Evolutionary conservation across 805 yeast species (phyloP).

Genomic region (Debaryomyces tyrocola): DNA sequence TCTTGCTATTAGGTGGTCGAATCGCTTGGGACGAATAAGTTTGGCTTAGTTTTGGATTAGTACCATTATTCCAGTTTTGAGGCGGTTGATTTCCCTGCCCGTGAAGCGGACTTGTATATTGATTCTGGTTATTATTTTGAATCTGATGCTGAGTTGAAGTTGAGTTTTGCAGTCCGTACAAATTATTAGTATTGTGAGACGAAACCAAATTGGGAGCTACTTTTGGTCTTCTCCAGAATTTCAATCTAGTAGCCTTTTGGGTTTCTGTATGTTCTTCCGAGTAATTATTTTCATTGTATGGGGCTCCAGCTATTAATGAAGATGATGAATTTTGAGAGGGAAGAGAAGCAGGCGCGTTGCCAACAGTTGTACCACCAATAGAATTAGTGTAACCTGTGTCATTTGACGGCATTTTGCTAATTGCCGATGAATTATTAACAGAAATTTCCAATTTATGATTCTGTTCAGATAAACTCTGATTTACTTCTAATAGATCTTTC

Average conservation of each 20-base stretch:
- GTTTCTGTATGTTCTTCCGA: conserved; percentile 19
- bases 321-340: conserved; percentile 1
- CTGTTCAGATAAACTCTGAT: conserved; percentile 22
- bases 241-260: conserved; percentile 43
- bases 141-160: conserved; percentile 5
- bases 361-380: neutral
- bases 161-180: neutral
- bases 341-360: neutral
- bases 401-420: neutral
- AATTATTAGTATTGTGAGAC: conserved; percentile 3
- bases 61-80: conserved; percentile 3
- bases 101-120: conserved; percentile 3
- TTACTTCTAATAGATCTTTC: conserved; percentile 37
- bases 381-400: neutral
- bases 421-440: neutral
- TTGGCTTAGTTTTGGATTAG: conserved; percentile 5
- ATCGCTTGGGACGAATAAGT: conserved; percentile 8
- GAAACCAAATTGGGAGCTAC: conserved; percentile 15
- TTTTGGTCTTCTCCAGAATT: conserved; percentile 47
- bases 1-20: conserved; percentile 3
- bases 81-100: neutral
- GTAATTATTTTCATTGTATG: conserved; percentile 12
- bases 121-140: neutral
- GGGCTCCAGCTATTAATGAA: conserved; percentile 10
- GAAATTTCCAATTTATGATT: conserved; percentile 11